phyloP scores from a whole-genome alignment of 2,329 filamentous ascomycete species.

The Fusarium sp. region DNA sequence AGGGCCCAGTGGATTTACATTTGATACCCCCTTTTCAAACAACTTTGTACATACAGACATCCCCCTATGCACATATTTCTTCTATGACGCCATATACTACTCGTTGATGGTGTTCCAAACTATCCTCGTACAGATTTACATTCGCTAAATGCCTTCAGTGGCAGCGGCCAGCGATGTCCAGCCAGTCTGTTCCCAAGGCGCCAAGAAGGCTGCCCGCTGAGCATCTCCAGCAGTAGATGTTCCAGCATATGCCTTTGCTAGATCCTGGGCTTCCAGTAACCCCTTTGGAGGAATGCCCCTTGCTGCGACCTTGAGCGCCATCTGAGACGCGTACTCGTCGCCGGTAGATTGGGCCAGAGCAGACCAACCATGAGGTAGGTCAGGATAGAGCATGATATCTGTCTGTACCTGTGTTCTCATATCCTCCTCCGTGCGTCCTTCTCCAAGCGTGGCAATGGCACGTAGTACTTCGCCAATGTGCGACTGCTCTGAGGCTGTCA shows the following conservation, averaged over 20 bases:
- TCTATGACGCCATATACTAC: neutral
- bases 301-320: constrained; percentile 83
- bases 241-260: constrained; percentile 79
- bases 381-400: constrained; percentile 83
- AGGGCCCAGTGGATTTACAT: constrained; percentile 1
- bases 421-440: constrained; percentile 59
- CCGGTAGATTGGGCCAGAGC: constrained; percentile 72
- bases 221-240: constrained; percentile 78
- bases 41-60: neutral
- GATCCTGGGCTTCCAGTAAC: constrained; percentile 71
- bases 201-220: constrained; percentile 79
- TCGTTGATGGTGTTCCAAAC: constrained; percentile 1
- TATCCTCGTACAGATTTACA: neutral
- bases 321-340: constrained; percentile 69
- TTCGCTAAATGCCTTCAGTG: constrained; percentile 38
- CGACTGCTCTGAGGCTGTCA: constrained; percentile 71
- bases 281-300: constrained; percentile 80
- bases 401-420: constrained; percentile 74
- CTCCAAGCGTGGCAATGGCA: constrained; percentile 73
- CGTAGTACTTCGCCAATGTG: constrained; percentile 79
- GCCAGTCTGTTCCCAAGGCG: constrained; percentile 77
- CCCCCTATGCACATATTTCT: neutral
- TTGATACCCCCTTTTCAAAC: constrained; percentile 34
- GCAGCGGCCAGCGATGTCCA: constrained; percentile 68
- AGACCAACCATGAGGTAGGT: constrained; percentile 83